phyloP scores from a whole-genome alignment of 768 basidiomycete genomes.

The Pisolithus microcarpus region DNA sequence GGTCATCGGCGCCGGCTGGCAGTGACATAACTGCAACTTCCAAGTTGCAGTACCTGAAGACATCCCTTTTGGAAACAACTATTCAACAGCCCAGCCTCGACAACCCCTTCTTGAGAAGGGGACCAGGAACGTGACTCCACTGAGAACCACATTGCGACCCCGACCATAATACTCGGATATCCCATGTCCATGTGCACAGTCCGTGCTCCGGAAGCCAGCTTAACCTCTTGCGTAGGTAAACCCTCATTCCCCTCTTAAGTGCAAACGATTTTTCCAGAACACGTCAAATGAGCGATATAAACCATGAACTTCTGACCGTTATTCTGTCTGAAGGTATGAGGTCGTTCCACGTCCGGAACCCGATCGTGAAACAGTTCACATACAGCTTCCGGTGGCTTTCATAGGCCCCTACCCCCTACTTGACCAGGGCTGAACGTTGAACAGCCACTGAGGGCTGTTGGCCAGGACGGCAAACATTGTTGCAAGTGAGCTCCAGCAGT shows the following conservation, averaged over 20 bases:
- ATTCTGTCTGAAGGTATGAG: background rate
- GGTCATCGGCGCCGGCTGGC: no score
- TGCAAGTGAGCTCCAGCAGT: slow-evolving; percentile 2
- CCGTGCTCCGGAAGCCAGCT: background rate
- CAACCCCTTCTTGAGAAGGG: no score
- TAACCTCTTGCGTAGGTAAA: background rate
- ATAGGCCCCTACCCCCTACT: background rate
- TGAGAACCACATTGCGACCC: no score
- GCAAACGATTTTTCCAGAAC: slow-evolving; percentile 16
- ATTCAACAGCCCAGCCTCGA: no score
- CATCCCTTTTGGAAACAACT: no score
- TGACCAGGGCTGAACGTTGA: background rate
- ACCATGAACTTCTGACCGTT: slow-evolving; percentile 12
- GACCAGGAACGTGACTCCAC: no score
- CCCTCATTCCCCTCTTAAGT: background rate
- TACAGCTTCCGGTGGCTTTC: background rate
- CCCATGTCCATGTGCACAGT: no score
- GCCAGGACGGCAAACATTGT: background rate
- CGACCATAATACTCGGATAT: no score
- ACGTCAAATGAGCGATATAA: slow-evolving; percentile 17
- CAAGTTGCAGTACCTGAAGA: no score
- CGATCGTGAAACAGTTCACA: background rate
- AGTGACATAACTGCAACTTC: no score
- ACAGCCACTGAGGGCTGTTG: background rate
- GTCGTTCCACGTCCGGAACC: background rate